Evolutionary conservation across 305 asterid genomes (phyloP), one percentile per base, ranked within the genome.

Genomic region (Solanum hybrid): DNA sequence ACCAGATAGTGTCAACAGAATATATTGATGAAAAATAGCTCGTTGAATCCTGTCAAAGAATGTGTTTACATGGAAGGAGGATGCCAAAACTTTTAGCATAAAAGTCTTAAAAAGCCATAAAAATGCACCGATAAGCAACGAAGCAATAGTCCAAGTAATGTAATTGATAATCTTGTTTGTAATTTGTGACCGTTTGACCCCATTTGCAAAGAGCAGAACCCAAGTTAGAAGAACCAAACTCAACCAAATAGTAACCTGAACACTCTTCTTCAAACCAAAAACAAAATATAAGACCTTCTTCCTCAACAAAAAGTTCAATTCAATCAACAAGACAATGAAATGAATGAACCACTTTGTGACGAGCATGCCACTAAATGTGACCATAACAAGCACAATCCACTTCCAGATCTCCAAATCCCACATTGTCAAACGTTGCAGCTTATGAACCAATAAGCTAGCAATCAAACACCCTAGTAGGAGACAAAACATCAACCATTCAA

Each of bases 41-140:
- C 94, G 96, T 29, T 96, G 98, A 90, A 96, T 95, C 90, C 99
- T 90, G 85, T 95, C 97, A 86, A 96, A 96, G 94, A 96, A 96
- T 4, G 98, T 90, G 32, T 90, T 94, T 20, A 93, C 98, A 29
- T 96, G 97, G 77, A 96, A 96, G 24, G 97, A 93, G 10, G 99
- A 94, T 2, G 99, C 99, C 92, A 96, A 91, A 72, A 95, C 91
- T 92, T 96, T 96, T 20, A 96, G 92, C 90, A 95, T 88, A 90
- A 96, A 73, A 16, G 95, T 96, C 89, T 96, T 96, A 89, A 96
- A 20, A 16, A 96, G 86, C 98, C 99, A 94, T 92, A 96, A 35
- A 90, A 92, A 89, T 24, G 99, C 40, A 7, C 96, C 98, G 6
- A 96, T 91, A 3, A 96, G 93, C 82, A 96, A 88, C 5, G 98